Conservation (phyloP, 768 basidiomycete species). For the Kwoniella botswanensis region DNA sequence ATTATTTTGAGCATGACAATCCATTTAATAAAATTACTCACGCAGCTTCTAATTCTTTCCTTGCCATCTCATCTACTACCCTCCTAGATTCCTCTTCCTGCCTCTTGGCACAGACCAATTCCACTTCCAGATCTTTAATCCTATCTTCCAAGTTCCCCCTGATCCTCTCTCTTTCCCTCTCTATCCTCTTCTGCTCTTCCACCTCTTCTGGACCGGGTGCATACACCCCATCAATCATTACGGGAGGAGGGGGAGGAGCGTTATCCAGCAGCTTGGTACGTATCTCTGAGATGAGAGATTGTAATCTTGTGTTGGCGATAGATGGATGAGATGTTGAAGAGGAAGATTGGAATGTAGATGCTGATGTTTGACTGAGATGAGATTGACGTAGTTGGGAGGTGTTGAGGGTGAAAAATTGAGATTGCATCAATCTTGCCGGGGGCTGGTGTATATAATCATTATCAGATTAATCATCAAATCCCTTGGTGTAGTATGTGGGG, state of each 20-base stretch:
- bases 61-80: conserved; percentile 43
- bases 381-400: neutral
- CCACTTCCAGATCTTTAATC: conserved; percentile 53
- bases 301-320: conserved; percentile 46
- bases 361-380: conserved; percentile 12
- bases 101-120: conserved; percentile 40
- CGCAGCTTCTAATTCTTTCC: conserved; percentile 26
- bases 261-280: conserved; percentile 27
- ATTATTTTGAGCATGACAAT: no score
- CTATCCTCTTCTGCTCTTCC: conserved; percentile 40
- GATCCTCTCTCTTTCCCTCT: conserved; percentile 40
- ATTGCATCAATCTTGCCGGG: conserved; percentile 44
- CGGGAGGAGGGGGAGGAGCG: conserved; percentile 4
- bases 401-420: conserved; percentile 49
- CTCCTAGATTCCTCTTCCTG: conserved; percentile 49
- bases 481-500: no score
- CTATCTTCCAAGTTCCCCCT: conserved; percentile 45
- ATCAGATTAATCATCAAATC: neutral
- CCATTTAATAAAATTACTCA: neutral
- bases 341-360: conserved; percentile 26
- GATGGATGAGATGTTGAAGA: conserved; percentile 54
- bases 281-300: conserved; percentile 42
- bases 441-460: conserved; percentile 26
- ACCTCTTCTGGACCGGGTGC: conserved; percentile 29
- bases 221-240: neutral